phyloP scores from a whole-genome alignment of 805 yeast species.

The Kregervanrija pseudodelftensis region DNA sequence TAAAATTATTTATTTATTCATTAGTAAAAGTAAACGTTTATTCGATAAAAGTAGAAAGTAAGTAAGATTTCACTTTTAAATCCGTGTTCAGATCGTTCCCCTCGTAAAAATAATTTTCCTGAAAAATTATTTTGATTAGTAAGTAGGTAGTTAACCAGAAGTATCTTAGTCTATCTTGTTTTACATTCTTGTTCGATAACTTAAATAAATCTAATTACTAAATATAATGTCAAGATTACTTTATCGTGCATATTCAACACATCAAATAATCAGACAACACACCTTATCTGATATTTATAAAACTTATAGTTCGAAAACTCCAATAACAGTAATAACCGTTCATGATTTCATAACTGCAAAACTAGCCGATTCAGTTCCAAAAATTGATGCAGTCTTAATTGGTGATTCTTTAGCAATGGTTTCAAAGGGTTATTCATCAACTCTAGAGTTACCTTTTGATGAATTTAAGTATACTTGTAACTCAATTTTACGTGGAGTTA shows the following conservation, averaged over 20 bases:
- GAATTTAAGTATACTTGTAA: slow-evolving; percentile 72
- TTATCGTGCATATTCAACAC: slow-evolving; percentile 14
- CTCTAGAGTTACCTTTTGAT: slow-evolving; percentile 69
- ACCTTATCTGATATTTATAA: slow-evolving; percentile 19
- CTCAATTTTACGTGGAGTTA: slow-evolving; percentile 69
- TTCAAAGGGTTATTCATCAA: slow-evolving; percentile 69
- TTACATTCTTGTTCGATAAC: neutral
- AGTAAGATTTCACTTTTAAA: too few species aligned
- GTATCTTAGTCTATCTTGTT: too few species aligned
- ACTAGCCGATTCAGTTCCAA: slow-evolving; percentile 55
- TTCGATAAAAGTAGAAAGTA: too few species aligned
- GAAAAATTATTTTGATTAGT: too few species aligned
- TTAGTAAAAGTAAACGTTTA: too few species aligned
- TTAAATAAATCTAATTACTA: neutral
- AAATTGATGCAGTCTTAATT: slow-evolving; percentile 63
- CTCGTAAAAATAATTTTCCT: too few species aligned
- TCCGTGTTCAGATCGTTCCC: too few species aligned
- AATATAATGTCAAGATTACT: neutral
- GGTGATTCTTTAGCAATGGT: slow-evolving; percentile 97
- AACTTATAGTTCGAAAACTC: slow-evolving; percentile 12
- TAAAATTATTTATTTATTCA: too few species aligned
- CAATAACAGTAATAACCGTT: slow-evolving; percentile 55
- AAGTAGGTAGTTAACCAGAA: too few species aligned
- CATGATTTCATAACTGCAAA: slow-evolving; percentile 77
- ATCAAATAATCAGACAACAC: slow-evolving; percentile 12